phyloP scores from a whole-genome alignment of 768 basidiomycete genomes.

The Hypholoma sublateritium region DNA sequence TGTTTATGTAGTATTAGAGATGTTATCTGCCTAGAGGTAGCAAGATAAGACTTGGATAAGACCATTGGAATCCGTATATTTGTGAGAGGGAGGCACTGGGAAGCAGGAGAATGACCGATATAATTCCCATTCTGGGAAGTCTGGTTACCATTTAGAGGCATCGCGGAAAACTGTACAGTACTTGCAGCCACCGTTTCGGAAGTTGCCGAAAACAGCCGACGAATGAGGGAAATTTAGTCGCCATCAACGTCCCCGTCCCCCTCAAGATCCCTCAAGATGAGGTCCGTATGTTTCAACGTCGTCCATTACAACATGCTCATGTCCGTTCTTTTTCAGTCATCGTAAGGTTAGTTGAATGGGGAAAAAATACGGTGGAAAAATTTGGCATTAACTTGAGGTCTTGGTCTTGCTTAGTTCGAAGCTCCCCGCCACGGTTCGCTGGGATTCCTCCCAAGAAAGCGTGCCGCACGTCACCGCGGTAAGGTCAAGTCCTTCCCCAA shows the following conservation, averaged over 20 bases:
- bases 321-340: constrained; percentile 50
- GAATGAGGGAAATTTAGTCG: constrained; percentile 22
- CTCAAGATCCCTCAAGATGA: constrained; percentile 60
- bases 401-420: constrained; percentile 70
- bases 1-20: too few species aligned
- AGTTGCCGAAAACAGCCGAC: constrained; percentile 27
- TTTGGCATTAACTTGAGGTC: constrained; percentile 11
- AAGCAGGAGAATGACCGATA: too few species aligned
- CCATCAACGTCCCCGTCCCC: constrained; percentile 28
- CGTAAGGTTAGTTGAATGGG: constrained; percentile 66
- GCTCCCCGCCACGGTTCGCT: constrained; percentile 98
- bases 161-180: constrained; percentile 36
- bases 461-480: constrained; percentile 95
- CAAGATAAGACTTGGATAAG: too few species aligned
- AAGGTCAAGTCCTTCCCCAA: constrained; percentile 99
- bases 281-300: constrained; percentile 39
- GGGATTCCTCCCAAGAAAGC: constrained; percentile 96
- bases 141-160: constrained; percentile 14
- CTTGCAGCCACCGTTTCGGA: constrained; percentile 38
- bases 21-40: too few species aligned
- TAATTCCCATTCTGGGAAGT: constrained; percentile 13
- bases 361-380: constrained; percentile 1
- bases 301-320: constrained; percentile 8
- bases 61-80: too few species aligned
- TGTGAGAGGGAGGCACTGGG: too few species aligned